Evolutionary conservation across 2,329 filamentous ascomycete species (phyloP), one percentile per base, ranked within the genome.

Genomic region (Hirsutella minnesotensis): DNA sequence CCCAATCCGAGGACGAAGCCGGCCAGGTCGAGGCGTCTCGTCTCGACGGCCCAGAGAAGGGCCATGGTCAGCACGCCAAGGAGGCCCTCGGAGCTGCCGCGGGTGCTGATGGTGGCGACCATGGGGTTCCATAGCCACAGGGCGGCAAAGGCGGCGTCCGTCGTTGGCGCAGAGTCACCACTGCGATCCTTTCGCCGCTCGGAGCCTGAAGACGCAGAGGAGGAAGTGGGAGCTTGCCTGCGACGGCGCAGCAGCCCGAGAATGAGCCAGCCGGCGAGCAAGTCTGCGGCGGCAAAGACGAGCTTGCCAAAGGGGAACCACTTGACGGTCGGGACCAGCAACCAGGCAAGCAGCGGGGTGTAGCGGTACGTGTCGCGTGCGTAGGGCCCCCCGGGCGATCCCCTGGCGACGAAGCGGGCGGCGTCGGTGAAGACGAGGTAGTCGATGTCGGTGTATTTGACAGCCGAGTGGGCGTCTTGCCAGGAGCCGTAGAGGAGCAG

Each of bases 391-490:
- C 67, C 65, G 3, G 76, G 76, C n/a, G 29, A 5, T 5, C 16
- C 29, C 12, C 64, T 68, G 3, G 80, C 66, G 36, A 86, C 64
- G 62, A 84, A 90, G 50, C 85, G 83, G 2, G 92, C 79, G 21
- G 92, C 92, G 61, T 96, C 90, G 39, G 92, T 96, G 70, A 98
- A 98, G 61, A 98, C 92, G 50, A 88, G 80, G 65, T 98, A 98
- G 71, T 98, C 92, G 55, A 98, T 95, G 65, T 98, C 92, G 41
- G 92, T 98, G 69, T 96, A 98, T 66, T 96, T 96, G 57, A 98
- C 68, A 13, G 90, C 81, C 8, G 88, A 94, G 65, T 89, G 74
- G 46, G 86, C 82, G 65, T 98, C 92, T 67, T 98, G 92, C 71
- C 86, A 89, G 47, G 87, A 76, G 45, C 92, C 90, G 61, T 96